Conservation (phyloP, 2,329 filamentous ascomycete species). For the Fusarium oligoseptatum region DNA sequence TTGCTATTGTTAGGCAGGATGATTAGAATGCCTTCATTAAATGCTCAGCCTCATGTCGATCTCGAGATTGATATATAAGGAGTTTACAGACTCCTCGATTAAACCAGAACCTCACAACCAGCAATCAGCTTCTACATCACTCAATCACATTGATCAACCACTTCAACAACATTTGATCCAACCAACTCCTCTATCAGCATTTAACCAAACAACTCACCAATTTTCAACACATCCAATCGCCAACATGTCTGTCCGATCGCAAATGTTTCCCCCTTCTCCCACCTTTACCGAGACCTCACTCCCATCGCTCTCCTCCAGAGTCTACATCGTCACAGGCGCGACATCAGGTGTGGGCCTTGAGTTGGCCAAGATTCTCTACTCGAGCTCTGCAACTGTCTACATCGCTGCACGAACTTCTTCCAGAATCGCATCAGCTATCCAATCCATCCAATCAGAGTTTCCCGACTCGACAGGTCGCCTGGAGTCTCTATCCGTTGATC, state of each 20-base stretch:
- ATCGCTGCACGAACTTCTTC: slow-evolving; percentile 24
- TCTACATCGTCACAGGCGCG: slow-evolving; percentile 39
- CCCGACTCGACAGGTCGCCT: slow-evolving; percentile 27
- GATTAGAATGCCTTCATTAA: neutral
- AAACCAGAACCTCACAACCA: neutral
- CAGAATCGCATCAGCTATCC: slow-evolving; percentile 25
- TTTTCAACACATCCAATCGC: neutral
- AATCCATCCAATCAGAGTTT: slow-evolving; percentile 12
- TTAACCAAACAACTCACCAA: neutral
- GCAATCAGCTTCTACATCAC: neutral
- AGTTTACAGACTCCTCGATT: neutral
- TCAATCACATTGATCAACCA: neutral
- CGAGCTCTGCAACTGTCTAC: slow-evolving; percentile 26
- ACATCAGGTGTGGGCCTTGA: slow-evolving; percentile 37
- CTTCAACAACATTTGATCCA: neutral
- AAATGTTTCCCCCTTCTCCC: slow-evolving; percentile 34
- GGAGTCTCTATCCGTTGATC: slow-evolving; percentile 28
- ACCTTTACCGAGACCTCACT: slow-evolving; percentile 35
- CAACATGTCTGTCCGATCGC: slow-evolving; percentile 29
- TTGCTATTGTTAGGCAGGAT: neutral
- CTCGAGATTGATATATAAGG: slow-evolving; percentile 1
- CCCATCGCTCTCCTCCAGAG: slow-evolving; percentile 17
- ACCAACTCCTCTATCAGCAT: neutral
- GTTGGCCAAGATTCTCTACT: slow-evolving; percentile 38
- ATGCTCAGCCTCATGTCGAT: neutral